Evolutionary conservation across 192 early-diverging fungal species (phyloP).

Genomic region (Phlyctochytrium planicorne): DNA sequence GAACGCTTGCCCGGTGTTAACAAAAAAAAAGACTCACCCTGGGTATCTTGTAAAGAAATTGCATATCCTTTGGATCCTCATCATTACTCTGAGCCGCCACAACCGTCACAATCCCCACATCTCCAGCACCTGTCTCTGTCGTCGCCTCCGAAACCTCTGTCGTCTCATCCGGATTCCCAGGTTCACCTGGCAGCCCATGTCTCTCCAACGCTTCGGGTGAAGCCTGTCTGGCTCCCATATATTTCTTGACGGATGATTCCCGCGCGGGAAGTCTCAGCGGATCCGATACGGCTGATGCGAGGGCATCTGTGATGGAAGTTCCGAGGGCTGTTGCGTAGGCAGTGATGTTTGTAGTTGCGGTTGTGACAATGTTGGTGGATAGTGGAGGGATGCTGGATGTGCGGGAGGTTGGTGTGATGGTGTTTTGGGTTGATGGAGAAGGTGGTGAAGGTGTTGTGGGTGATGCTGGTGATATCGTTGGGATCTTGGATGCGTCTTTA

Average conservation of each 20-base stretch:
- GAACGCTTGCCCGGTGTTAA: too few species aligned
- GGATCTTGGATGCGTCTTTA: not conserved
- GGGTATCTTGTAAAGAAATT: constrained; percentile 16
- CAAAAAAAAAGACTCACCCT: constrained; percentile 10
- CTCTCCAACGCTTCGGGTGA: not conserved
- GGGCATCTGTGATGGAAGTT: constrained; percentile 17
- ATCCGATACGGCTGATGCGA: constrained; percentile 28
- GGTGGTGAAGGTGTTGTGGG: not conserved
- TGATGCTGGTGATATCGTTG: not conserved
- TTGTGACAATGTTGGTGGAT: not conserved
- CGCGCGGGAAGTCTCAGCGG: constrained; percentile 8
- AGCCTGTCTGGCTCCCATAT: not conserved
- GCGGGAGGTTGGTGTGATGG: not conserved
- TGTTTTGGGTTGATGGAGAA: not conserved
- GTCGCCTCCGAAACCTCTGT: not conserved
- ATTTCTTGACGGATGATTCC: not conserved
- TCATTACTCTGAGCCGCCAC: not conserved
- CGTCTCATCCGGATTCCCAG: not conserved
- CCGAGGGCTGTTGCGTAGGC: constrained; percentile 5
- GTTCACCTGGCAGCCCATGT: constrained; percentile 5
- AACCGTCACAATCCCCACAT: constrained; percentile 15
- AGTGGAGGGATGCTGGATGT: not conserved
- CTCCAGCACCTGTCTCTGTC: not conserved
- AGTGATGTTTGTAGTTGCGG: constrained; percentile 1
- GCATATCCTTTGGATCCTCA: not conserved